Evolutionary conservation across 495 filamentous ascomycete genomes (phyloP).

Genomic region (Aspergillus sclerotioniger): DNA sequence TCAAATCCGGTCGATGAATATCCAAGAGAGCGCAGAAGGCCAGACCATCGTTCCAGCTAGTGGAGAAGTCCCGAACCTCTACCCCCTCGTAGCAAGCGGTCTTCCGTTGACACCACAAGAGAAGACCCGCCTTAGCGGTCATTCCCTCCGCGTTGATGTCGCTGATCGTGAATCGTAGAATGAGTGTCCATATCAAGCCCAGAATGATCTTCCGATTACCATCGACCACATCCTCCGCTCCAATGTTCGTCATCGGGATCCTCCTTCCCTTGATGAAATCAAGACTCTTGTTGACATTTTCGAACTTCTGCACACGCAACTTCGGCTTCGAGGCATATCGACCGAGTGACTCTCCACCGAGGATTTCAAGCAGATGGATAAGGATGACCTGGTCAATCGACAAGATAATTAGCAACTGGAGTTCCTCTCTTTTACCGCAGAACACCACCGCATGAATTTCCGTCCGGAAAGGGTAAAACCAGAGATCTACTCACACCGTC

Average conservation of each 20-base stretch:
- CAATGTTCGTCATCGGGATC: slow-evolving; percentile 98
- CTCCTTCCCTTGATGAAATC: slow-evolving; percentile 87
- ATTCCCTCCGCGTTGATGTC: slow-evolving; percentile 98
- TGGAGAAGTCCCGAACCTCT: slow-evolving; percentile 88
- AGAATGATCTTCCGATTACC: slow-evolving; percentile 97
- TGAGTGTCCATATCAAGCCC: slow-evolving; percentile 95
- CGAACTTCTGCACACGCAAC: slow-evolving; percentile 93
- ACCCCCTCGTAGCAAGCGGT: slow-evolving; percentile 98
- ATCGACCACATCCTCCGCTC: slow-evolving; percentile 97
- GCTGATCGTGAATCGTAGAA: slow-evolving; percentile 95
- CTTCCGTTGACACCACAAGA: slow-evolving; percentile 97
- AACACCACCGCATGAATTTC: background rate
- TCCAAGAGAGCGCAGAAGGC: slow-evolving; percentile 96
- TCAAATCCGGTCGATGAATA: slow-evolving; percentile 94
- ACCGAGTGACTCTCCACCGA: slow-evolving; percentile 89
- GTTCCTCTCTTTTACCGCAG: background rate
- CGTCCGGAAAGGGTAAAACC: background rate
- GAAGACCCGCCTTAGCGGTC: slow-evolving; percentile 92
- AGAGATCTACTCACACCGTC: slow-evolving; percentile 69
- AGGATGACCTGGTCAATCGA: slow-evolving; percentile 67
- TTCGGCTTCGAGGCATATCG: slow-evolving; percentile 95
- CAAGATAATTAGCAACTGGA: background rate
- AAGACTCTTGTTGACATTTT: slow-evolving; percentile 95
- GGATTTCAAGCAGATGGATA: slow-evolving; percentile 94
- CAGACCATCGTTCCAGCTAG: slow-evolving; percentile 94